Evolutionary conservation across 225 moss, liverwort and hornwort species (phyloP), one percentile per base, ranked within the genome.

Genomic region (Sphagnum contortum): DNA sequence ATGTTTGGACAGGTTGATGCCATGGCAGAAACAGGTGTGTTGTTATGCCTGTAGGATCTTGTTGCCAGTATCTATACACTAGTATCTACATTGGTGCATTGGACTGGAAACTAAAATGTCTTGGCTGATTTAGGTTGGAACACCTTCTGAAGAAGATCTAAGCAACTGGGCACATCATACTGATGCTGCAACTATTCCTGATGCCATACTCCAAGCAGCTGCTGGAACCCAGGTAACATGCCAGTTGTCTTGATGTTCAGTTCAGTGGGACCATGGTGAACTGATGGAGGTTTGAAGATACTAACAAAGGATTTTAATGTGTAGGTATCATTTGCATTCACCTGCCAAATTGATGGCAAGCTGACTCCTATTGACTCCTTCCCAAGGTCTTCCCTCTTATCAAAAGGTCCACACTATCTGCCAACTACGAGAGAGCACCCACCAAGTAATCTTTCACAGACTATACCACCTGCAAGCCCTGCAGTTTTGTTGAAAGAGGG

Each of bases 271-370:
- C 50, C 49, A 7, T 72, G 48, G 4, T 45, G 51, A 53, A 55
- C 44, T 54, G 29, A 1, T 29, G 29, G 29, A 29, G 29, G 29
- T 29, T 29, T 29, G 29, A 29, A 29, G 29, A 29, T 29, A 29
- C 29, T 29, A 29, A 29, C 29, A 29, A 29, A 29, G 29, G 53
- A 48, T 72, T 44, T 48, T n/a, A 45, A 4, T 61, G 3, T 75
- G 76, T 77, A 95, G 94, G 74, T 96, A 29, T 90, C 95, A n/a
- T 96, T 96, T 65, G 74, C 88, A 63, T 96, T 96, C 73, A 83
- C 90, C 60, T 96, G 95, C 72, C 95, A 96, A 73, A 78, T 96
- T 56, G 95, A 96, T 55, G 95, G 95, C 55, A 96, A 96, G 64
- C 85, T 96, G 45, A 75, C 88, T 47, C 95, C 95, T 3, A 86